These are phyloP conservation scores for Grifola frondosa DNA, from an alignment of 1,284 basidiomycete genomes.

Conservation along the genomic window DNA sequence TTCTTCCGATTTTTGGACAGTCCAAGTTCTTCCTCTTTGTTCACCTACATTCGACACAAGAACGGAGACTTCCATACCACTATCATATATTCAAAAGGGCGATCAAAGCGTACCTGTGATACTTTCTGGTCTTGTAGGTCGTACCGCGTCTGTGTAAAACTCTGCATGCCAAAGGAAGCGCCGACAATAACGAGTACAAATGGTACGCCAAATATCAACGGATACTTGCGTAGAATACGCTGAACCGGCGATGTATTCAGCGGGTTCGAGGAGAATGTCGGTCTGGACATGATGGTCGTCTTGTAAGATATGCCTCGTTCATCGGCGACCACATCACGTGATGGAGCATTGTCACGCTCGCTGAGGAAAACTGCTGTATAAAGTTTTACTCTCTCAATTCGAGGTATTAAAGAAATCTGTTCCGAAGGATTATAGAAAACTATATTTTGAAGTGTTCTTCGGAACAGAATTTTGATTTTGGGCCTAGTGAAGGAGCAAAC, in stretches of 20 bases:
- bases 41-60: constrained; percentile 49
- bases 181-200: constrained; percentile 86
- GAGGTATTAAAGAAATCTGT: too few relatives aligned
- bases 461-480: too few relatives aligned
- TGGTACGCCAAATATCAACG: constrained; percentile 80
- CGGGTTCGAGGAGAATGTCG: constrained; percentile 58
- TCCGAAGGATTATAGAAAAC: too few relatives aligned
- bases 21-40: constrained; percentile 82
- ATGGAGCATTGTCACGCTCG: too few relatives aligned
- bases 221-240: constrained; percentile 52
- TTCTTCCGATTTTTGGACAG: constrained; percentile 80
- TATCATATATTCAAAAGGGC: background rate
- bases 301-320: too few relatives aligned
- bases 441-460: too few relatives aligned
- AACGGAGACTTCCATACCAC: background rate
- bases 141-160: constrained; percentile 89
- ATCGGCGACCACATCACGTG: too few relatives aligned
- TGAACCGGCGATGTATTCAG: constrained; percentile 47
- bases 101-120: constrained; percentile 49
- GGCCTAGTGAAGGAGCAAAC: too few relatives aligned
- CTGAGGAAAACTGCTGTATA: too few relatives aligned
- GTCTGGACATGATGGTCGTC: constrained; percentile 46
- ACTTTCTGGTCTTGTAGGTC: constrained; percentile 85
- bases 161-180: constrained; percentile 82
- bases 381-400: too few relatives aligned